A percentile compares a stretch with the other conserved stretches of the same genome.
Evolutionary conservation across 768 basidiomycete species (phyloP).

Genomic region (Rhodotorula diobovata): DNA sequence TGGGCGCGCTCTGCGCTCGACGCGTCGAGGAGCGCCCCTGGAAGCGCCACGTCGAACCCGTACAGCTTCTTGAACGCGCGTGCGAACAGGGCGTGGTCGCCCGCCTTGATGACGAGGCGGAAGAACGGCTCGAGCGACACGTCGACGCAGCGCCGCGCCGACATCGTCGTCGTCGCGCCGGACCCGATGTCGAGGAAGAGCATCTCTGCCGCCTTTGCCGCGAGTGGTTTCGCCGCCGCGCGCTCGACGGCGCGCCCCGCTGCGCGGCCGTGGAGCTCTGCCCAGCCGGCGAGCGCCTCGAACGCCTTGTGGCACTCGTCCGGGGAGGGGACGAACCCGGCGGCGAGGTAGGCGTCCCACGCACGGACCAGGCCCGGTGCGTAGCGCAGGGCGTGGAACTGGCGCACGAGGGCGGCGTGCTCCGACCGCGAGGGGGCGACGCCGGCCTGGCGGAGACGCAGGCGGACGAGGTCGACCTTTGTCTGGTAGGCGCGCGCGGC

Average conservation of each 20-base stretch:
- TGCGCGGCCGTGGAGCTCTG: constrained; percentile 29
- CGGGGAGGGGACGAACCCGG: background rate
- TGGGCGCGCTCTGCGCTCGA: background rate
- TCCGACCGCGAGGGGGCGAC: constrained; percentile 9
- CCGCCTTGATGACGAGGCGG: constrained; percentile 18
- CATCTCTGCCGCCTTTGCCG: constrained; percentile 12
- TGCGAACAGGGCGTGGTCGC: constrained; percentile 15
- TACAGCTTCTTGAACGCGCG: constrained; percentile 26
- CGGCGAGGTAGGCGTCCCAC: constrained; percentile 28
- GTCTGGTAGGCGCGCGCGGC: constrained; percentile 11
- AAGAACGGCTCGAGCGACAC: constrained; percentile 13
- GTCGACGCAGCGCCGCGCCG: constrained; percentile 5
- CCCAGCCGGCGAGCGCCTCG: constrained; percentile 27
- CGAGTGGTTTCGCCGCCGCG: constrained; percentile 24
- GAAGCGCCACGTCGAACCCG: constrained; percentile 29
- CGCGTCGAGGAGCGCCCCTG: constrained; percentile 19
- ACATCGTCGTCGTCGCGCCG: background rate
- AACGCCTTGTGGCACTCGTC: background rate
- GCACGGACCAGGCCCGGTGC: constrained; percentile 17
- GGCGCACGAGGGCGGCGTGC: constrained; percentile 13
- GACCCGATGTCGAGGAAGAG: constrained; percentile 1
- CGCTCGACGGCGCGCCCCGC: constrained; percentile 17
- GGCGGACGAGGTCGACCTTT: constrained; percentile 32
- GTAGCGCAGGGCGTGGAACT: constrained; percentile 25
- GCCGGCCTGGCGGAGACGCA: constrained; percentile 19